These are phyloP conservation scores for Pharus latifolius DNA, from an alignment of 176 grass and related monocot species.

Conservation along the genomic window DNA sequence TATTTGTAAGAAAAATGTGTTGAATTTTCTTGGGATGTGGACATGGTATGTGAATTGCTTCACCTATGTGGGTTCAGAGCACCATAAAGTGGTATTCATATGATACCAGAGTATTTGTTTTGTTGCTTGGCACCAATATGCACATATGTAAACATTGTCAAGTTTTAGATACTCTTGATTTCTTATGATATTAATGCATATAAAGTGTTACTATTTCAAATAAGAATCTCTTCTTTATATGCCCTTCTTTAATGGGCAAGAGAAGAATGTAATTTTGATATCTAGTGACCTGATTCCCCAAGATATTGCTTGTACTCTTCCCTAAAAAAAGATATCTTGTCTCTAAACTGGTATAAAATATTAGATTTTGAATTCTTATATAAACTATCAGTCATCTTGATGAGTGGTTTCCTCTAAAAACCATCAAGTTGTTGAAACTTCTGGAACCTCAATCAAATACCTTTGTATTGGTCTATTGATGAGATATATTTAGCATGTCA, in stretches of 20 bases:
- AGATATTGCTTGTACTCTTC: not conserved
- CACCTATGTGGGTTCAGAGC: too few species aligned
- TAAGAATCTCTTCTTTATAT: not conserved
- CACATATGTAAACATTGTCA: not conserved
- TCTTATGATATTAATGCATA: too few species aligned
- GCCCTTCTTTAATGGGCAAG: not conserved
- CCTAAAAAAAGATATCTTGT: too few species aligned
- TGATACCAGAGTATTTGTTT: not conserved
- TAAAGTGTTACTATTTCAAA: not conserved
- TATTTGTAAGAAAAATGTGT: too few species aligned
- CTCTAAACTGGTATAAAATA: too few species aligned
- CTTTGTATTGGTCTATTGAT: not conserved
- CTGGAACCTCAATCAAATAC: not conserved
- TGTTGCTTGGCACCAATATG: not conserved
- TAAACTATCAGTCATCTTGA: not conserved
- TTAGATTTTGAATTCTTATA: not conserved
- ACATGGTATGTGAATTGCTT: too few species aligned
- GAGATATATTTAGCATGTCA: too few species aligned
- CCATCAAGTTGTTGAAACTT: not conserved
- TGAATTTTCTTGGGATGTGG: too few species aligned
- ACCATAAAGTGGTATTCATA: too few species aligned
- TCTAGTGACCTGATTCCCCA: not conserved
- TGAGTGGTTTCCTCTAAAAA: not conserved
- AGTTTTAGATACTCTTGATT: conserved; percentile 1
- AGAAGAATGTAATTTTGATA: not conserved